Evolutionary conservation across 1,284 basidiomycete genomes (phyloP).

Genomic region (Pascua guehoae): DNA sequence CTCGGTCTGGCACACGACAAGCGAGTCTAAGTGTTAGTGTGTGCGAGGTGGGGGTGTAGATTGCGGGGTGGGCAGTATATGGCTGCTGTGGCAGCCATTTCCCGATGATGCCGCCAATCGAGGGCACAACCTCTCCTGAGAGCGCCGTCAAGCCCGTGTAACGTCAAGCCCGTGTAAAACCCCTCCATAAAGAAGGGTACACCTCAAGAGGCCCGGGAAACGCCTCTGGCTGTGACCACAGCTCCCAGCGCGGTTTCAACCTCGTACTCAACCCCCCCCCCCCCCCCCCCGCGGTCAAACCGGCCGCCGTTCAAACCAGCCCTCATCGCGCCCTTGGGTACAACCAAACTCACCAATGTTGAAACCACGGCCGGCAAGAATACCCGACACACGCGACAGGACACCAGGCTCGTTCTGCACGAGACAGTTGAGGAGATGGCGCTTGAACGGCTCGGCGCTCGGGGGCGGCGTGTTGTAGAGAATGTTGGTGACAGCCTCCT

Average conservation of each 20-base stretch:
- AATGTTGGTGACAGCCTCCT: conserved; percentile 93
- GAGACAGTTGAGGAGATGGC: conserved; percentile 96
- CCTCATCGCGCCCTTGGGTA: background rate
- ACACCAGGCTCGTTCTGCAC: conserved; percentile 99
- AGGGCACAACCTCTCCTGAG: background rate
- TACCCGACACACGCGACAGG: conserved; percentile 93
- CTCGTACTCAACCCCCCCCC: too few relatives aligned
- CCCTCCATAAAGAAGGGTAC: too few relatives aligned
- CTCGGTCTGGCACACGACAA: conserved; percentile 97
- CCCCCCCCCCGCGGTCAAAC: too few relatives aligned
- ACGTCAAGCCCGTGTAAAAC: too few relatives aligned
- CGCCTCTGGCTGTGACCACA: too few relatives aligned
- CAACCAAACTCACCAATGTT: conserved; percentile 64
- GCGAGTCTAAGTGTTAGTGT: conserved; percentile 62
- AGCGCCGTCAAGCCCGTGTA: too few relatives aligned
- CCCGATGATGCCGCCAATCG: background rate
- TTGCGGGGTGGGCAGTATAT: background rate
- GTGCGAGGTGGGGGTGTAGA: background rate
- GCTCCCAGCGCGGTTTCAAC: too few relatives aligned
- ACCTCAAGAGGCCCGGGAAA: too few relatives aligned
- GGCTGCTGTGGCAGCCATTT: background rate
- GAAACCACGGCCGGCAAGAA: conserved; percentile 93
- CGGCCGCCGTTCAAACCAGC: too few relatives aligned
- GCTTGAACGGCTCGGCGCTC: conserved; percentile 88
- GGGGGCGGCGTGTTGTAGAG: conserved; percentile 94